These are phyloP conservation scores for Pterocarpus santalinus DNA, from an alignment of 306 rosid genomes.

Conservation along the genomic window DNA sequence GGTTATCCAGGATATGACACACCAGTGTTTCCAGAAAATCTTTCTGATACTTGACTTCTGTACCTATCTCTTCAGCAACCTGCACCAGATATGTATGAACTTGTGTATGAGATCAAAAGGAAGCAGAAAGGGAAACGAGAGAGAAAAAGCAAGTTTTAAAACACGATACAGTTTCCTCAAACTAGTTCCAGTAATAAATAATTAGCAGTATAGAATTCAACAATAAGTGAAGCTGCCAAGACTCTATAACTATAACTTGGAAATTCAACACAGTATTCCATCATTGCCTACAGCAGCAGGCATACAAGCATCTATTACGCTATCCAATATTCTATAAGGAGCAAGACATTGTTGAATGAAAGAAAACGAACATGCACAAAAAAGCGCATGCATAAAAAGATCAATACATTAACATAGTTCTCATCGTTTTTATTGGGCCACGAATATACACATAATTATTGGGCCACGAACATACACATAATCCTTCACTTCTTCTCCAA, in stretches of 20 bases:
- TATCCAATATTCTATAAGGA: slow-evolving; percentile 5
- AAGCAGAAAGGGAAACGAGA: slow-evolving; percentile 1
- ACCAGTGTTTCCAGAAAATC: slow-evolving; percentile 85
- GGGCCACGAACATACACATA: neutral
- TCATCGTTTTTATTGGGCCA: too few species aligned
- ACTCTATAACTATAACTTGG: neutral
- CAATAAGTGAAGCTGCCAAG: neutral
- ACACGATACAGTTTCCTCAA: slow-evolving; percentile 15
- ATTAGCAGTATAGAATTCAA: neutral
- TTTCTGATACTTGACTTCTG: slow-evolving; percentile 74
- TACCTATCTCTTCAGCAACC: slow-evolving; percentile 91
- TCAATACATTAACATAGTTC: neutral
- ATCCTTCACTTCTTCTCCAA: neutral
- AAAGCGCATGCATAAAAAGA: neutral
- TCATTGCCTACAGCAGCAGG: neutral
- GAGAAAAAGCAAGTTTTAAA: neutral
- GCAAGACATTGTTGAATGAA: neutral
- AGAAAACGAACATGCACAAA: neutral
- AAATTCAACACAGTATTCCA: neutral
- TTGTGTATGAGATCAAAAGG: slow-evolving; percentile 21
- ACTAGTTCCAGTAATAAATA: neutral
- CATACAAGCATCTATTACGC: slow-evolving; percentile 4
- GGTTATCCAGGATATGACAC: slow-evolving; percentile 28
- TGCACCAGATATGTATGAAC: slow-evolving; percentile 50
- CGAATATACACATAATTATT: neutral